Conservation (phyloP, 257 asterid genomes). For the Mentha longifolia region DNA sequence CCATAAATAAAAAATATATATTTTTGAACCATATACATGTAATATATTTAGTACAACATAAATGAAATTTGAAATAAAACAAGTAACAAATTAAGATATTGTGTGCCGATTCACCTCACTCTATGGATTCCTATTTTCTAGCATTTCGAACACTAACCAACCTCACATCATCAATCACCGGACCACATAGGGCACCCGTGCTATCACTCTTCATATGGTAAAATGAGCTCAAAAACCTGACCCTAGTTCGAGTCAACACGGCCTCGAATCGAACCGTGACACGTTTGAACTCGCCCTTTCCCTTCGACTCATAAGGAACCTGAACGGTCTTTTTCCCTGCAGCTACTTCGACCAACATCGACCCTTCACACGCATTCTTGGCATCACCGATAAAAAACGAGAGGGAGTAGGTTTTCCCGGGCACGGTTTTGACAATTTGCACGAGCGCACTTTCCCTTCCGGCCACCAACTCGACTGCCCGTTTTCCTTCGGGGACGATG, state of each 20-base stretch:
- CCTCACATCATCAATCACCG: conserved; percentile 75
- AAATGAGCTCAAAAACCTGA: conserved; percentile 69
- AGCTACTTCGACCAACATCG: conserved; percentile 69
- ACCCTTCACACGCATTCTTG: conserved; percentile 65
- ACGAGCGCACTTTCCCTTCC: conserved; percentile 77
- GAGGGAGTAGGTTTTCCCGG: conserved; percentile 49
- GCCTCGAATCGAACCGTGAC: conserved; percentile 64
- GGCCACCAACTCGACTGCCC: conserved; percentile 72
- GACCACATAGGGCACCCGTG: conserved; percentile 81
- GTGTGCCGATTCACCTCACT: background rate
- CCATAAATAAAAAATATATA: background rate
- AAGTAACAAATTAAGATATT: background rate
- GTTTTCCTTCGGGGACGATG: conserved; percentile 62
- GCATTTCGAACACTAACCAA: conserved; percentile 47
- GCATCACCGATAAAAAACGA: conserved; percentile 71
- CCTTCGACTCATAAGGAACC: conserved; percentile 62
- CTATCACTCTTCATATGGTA: conserved; percentile 74
- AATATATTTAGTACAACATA: conserved; percentile 5
- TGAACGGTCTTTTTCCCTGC: conserved; percentile 51
- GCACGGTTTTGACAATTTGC: conserved; percentile 52
- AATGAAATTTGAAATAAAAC: background rate
- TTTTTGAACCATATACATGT: conserved; percentile 14
- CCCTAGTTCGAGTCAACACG: conserved; percentile 40
- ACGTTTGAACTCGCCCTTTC: conserved; percentile 62
- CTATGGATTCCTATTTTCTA: background rate